Conservation (phyloP, 2,329 filamentous ascomycete genomes). For the Colletotrichum sp. region DNA sequence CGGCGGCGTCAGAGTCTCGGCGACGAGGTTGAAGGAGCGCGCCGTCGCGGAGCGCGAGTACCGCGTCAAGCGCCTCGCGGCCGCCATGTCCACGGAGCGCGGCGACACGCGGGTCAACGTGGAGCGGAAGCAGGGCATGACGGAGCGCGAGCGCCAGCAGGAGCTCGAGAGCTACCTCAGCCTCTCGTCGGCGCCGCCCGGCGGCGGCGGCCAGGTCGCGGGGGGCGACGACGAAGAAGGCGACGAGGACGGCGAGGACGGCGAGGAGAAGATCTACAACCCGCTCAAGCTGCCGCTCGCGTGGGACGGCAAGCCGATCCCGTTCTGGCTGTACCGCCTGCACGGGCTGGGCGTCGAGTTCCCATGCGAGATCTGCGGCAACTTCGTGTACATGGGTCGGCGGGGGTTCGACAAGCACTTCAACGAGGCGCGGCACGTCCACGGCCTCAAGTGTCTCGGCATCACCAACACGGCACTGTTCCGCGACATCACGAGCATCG, state of each 20-base stretch:
- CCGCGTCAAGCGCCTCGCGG: slow-evolving; percentile 78
- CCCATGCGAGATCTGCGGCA: slow-evolving; percentile 94
- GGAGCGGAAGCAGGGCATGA: slow-evolving; percentile 97
- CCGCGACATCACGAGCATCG: slow-evolving; percentile 90
- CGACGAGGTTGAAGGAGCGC: slow-evolving; percentile 79
- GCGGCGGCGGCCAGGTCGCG: slow-evolving; percentile 21
- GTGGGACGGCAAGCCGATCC: slow-evolving; percentile 99
- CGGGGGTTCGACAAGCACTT: slow-evolving; percentile 99
- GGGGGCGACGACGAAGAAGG: slow-evolving; percentile 52
- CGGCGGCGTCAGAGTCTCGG: slow-evolving; percentile 36
- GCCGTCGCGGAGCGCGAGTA: slow-evolving; percentile 90
- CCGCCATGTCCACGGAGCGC: slow-evolving; percentile 85
- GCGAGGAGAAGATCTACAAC: slow-evolving; percentile 93
- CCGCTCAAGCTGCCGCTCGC: slow-evolving; percentile 93
- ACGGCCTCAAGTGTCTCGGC: slow-evolving; percentile 91
- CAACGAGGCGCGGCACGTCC: slow-evolving; percentile 90
- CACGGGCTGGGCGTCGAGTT: slow-evolving; percentile 96
- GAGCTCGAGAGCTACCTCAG: slow-evolving; percentile 87
- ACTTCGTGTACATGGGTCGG: slow-evolving; percentile 98
- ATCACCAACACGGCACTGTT: slow-evolving; percentile 92
- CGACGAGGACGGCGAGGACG: slow-evolving; percentile 75
- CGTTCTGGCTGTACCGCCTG: slow-evolving; percentile 97
- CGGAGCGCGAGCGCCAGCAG: slow-evolving; percentile 91
- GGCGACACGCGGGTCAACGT: slow-evolving; percentile 92
- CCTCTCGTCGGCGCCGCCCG: slow-evolving; percentile 51